Percentiles rank a stretch among this genome's conserved stretches.
phyloP scores from a whole-genome alignment of 805 yeast genomes.

The Candida argentea region DNA sequence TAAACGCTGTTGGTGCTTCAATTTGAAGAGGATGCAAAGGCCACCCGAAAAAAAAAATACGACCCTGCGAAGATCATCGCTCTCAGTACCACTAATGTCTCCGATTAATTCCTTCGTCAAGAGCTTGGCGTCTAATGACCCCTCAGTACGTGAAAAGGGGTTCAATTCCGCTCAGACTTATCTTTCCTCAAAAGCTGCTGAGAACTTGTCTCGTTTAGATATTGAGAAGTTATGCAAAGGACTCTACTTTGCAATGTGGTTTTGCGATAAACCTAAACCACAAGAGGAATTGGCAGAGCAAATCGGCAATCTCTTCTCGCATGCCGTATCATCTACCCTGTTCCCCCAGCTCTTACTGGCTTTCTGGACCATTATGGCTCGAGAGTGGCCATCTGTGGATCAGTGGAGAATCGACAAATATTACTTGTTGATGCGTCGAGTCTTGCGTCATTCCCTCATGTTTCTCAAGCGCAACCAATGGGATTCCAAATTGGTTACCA shows the following conservation, averaged over 20 bases:
- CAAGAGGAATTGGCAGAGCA: constrained; percentile 77
- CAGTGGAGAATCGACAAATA: constrained; percentile 83
- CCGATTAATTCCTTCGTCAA: constrained; percentile 53
- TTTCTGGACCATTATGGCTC: constrained; percentile 69
- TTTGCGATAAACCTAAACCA: constrained; percentile 84
- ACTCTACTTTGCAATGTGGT: constrained; percentile 94
- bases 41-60: too few relatives aligned
- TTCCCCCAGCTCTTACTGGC: constrained; percentile 51
- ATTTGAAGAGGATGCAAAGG: too few relatives aligned
- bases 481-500: constrained; percentile 37
- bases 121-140: constrained; percentile 74
- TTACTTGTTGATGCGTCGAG: constrained; percentile 70
- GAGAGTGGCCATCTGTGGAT: constrained; percentile 82
- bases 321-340: constrained; percentile 30
- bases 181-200: constrained; percentile 31
- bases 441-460: constrained; percentile 52
- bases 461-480: constrained; percentile 46
- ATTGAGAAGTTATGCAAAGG: constrained; percentile 91
- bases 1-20: too few relatives aligned
- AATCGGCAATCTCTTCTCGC: constrained; percentile 49
- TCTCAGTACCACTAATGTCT: constrained; percentile 9
- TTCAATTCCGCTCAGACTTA: constrained; percentile 53
- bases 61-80: too few relatives aligned
- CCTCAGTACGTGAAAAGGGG: constrained; percentile 66
- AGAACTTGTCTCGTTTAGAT: constrained; percentile 40